Base-by-base conservation (phyloP, 2,329 filamentous ascomycete species). In the Colletotrichum liaoningense region DNA sequence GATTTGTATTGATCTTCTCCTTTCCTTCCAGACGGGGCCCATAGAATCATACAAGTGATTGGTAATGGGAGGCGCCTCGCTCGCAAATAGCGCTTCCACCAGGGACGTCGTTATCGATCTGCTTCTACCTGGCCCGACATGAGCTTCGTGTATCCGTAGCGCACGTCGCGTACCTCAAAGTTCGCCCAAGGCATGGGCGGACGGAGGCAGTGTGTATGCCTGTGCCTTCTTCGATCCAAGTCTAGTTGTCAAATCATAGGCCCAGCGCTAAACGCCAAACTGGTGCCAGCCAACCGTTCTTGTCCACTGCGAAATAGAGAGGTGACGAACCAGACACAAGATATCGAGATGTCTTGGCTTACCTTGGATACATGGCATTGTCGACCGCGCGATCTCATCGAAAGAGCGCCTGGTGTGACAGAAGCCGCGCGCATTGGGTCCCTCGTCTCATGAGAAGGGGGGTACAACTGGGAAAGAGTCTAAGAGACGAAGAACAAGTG, bases 341-440 rank as follows among this genome's bases (percentile, higher is more conserved):
- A 16, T 42, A 19, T 38, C 46, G 24, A 49, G 28, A n/a, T 35
- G 52, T 55, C 24, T 26, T 46, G 26, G 42, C 42, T 49, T 49
- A n/a, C 16, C 42, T 49, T 49, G 4, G 42, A 49, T 49, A 22
- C 42, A 19, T 22, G 46, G 12, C 14, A 35, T 19, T 7, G n/a
- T 24, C 12, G 14, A 56, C 49, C 35, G 60, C 67, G 60, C 67
- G 60, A 62, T 26, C 33, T 35, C 33, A 35, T 35, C 55, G 46
- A 66, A 60, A 38, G 22, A 35, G 46, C 54, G 67, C 19, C 52
- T 57, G 9, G 62, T 64, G 60, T 66, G 56, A 56, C n/a, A 54
- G 60, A 56, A 70, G 56, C 56, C 55, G 60, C 71, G 60, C 67
- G 71, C 71, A 73, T 73, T 66, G 67, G 62, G 35, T 33, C 33